Base-by-base conservation (phyloP, 768 basidiomycete genomes). In the Crassisporium funariophilum region DNA sequence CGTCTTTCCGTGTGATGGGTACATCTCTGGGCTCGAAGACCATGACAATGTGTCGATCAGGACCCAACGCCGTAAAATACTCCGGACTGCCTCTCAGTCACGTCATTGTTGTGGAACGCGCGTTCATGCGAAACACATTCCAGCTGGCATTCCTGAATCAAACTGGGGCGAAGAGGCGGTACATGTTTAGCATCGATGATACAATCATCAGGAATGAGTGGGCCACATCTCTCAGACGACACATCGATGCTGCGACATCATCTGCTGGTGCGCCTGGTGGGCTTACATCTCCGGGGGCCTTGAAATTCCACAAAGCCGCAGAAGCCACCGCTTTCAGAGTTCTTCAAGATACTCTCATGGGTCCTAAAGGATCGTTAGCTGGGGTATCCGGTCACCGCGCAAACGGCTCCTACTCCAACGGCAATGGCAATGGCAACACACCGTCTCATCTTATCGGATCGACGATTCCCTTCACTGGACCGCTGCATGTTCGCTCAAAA, bases 101-200 rank as follows among this genome's bases (percentile, higher is more conserved):
- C 55, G 74, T 83, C 4, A 73, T 98, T 57, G 74, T 79, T 16
- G 84, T 95, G 49, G 93, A 95, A 61, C 86, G 93, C 15, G 85
- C 91, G 0, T 98, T 98, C 71, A 98, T 98, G 95, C 82, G 86
- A 48, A 89, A 98, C 62, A 97, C 95, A 0, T 95, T 98, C 77
- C 91, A 97, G 64, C 69, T 98, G 24, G 85, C 92, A 2, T 98
- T 98, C 70, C 52, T 75, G 29, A 83, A 84, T 55, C 81, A 86
- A 52, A 61, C 73, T 23, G 82, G 83, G 22, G 49, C 71, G 44
- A 89, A 87, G 66, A 80, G 93, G 55, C 83, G 86, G 59, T 98
- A 98, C 70, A 93, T 97, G 84, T 98, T 97, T 74, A 93, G 90
- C 52, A 83, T 97, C 34, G 82, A 87, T 41, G 91, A 93, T 57